These are phyloP conservation scores for Rosa multiflora DNA, from an alignment of 306 rosid genomes.

Conservation along the genomic window DNA sequence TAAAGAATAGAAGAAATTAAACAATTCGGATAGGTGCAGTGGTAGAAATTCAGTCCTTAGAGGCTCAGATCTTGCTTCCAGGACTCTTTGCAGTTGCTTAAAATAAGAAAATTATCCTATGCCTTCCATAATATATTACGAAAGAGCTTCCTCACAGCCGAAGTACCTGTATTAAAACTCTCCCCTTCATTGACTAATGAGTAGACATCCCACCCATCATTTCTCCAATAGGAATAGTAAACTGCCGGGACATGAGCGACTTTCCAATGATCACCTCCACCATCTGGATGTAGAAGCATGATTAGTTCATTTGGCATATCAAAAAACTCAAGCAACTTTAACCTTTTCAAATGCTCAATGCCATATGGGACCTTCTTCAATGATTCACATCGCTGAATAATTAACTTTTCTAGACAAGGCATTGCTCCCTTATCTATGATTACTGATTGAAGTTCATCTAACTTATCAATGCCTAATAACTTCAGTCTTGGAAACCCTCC, in stretches of 20 bases:
- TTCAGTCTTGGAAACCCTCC: conserved; percentile 27
- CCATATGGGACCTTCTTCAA: conserved; percentile 20
- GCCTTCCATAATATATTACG: conserved; percentile 26
- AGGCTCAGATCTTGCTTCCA: too few species aligned
- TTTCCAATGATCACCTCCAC: conserved; percentile 18
- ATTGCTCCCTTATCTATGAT: conserved; percentile 21
- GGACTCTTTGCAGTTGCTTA: too few species aligned
- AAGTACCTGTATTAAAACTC: background rate
- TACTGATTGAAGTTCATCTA: conserved; percentile 16
- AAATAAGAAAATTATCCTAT: background rate
- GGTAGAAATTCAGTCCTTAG: too few species aligned
- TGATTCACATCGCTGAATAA: conserved; percentile 20
- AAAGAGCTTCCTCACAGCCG: background rate
- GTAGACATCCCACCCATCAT: conserved; percentile 25
- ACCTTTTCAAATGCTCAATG: conserved; percentile 8
- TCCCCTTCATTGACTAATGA: conserved; percentile 24
- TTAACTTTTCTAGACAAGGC: conserved; percentile 28
- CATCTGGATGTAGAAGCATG: conserved; percentile 18
- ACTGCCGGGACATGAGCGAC: conserved; percentile 27
- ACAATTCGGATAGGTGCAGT: too few species aligned
- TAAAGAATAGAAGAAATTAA: too few species aligned
- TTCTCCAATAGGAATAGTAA: conserved; percentile 19
- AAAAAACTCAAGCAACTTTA: conserved; percentile 15
- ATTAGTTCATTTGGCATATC: conserved; percentile 32
- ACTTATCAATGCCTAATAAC: conserved; percentile 23